Conservation (phyloP, 257 asterid genomes). For the Thymus mandschuricus region DNA sequence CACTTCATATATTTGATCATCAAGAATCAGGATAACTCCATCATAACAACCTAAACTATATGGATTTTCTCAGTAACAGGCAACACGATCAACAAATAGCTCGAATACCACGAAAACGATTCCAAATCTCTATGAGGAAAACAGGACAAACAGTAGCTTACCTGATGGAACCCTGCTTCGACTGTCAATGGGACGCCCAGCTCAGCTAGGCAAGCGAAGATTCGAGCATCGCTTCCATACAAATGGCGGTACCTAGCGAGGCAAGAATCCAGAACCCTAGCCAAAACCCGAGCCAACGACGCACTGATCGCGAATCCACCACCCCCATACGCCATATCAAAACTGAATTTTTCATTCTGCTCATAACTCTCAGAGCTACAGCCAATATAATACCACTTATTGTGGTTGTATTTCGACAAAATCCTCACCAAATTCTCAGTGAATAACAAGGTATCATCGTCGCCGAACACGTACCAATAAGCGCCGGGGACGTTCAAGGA, state of each 20-base stretch:
- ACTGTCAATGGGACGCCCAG: slow-evolving; percentile 69
- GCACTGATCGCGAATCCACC: slow-evolving; percentile 85
- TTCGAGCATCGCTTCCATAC: slow-evolving; percentile 84
- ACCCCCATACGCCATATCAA: slow-evolving; percentile 85
- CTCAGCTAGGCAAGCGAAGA: slow-evolving; percentile 79
- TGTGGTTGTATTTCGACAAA: slow-evolving; percentile 63
- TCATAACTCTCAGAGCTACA: slow-evolving; percentile 70
- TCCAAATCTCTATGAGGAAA: neutral
- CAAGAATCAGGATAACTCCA: slow-evolving; percentile 3
- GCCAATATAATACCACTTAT: slow-evolving; percentile 66
- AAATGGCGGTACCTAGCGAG: slow-evolving; percentile 69
- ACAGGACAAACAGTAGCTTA: neutral
- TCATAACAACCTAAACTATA: neutral
- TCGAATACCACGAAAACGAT: neutral
- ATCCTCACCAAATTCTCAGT: slow-evolving; percentile 58
- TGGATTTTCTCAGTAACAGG: neutral
- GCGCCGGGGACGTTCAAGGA: slow-evolving; percentile 45
- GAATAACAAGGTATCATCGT: slow-evolving; percentile 74
- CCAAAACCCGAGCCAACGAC: slow-evolving; percentile 66
- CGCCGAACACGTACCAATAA: slow-evolving; percentile 77
- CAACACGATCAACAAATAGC: neutral
- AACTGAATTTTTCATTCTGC: slow-evolving; percentile 67
- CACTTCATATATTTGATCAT: slow-evolving; percentile 11
- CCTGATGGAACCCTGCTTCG: slow-evolving; percentile 91
- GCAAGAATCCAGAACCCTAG: slow-evolving; percentile 67